A percentile compares a stretch with the other conserved stretches of the same genome.
Conservation (phyloP, 768 basidiomycete genomes). For the Naganishia kalamii region DNA sequence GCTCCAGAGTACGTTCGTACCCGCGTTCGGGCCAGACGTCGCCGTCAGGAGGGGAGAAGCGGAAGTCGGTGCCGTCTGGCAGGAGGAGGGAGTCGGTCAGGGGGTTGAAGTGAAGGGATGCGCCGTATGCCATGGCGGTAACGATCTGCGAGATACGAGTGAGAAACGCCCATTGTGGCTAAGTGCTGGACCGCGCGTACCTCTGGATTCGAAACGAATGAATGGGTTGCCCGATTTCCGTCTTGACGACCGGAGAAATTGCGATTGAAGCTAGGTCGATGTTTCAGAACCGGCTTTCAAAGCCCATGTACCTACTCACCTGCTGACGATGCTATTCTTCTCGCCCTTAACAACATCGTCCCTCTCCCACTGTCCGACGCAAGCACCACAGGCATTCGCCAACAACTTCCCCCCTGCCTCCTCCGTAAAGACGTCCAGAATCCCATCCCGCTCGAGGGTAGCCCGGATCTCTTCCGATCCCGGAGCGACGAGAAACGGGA, state of each 20-base stretch:
- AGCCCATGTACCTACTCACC: too few species aligned
- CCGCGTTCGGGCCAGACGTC: slow-evolving; percentile 10
- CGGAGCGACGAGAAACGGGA: slow-evolving; percentile 19
- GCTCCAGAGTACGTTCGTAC: slow-evolving; percentile 19
- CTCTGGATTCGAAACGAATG: slow-evolving; percentile 25
- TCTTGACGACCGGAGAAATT: slow-evolving; percentile 25
- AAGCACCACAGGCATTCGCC: slow-evolving; percentile 28
- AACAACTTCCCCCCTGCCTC: slow-evolving; percentile 19
- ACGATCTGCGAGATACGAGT: slow-evolving; percentile 12
- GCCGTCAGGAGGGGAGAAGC: slow-evolving; percentile 16
- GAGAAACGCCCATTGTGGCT: neutral
- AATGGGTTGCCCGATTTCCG: slow-evolving; percentile 23
- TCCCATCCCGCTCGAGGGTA: slow-evolving; percentile 23
- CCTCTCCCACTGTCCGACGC: slow-evolving; percentile 26
- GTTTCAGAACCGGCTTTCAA: too few species aligned
- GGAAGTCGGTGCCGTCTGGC: slow-evolving; percentile 1
- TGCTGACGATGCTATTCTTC: slow-evolving; percentile 17
- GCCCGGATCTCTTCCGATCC: slow-evolving; percentile 26
- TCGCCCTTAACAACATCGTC: slow-evolving; percentile 17
- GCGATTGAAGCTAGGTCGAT: slow-evolving; percentile 25
- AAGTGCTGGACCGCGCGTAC: neutral
- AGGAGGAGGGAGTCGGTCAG: slow-evolving; percentile 13
- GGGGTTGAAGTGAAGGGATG: slow-evolving; percentile 19
- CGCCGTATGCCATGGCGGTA: slow-evolving; percentile 24
- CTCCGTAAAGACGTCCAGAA: slow-evolving; percentile 11